phyloP scores from a whole-genome alignment of 1,284 basidiomycete genomes.

The Thecaphora frezii region DNA sequence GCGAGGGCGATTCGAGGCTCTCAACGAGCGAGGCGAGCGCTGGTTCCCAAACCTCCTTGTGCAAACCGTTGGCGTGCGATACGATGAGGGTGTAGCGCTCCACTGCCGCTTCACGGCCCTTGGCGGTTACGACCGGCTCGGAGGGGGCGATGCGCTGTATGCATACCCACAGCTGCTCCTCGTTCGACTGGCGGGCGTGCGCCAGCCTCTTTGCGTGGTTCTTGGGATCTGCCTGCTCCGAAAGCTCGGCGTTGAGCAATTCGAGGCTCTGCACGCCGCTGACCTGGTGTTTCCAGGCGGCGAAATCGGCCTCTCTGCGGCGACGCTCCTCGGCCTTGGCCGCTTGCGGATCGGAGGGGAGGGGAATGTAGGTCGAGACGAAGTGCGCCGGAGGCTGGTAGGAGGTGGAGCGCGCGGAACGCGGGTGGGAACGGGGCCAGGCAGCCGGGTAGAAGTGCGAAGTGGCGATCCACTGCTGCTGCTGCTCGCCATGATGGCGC shows the following conservation, averaged over 20 bases:
- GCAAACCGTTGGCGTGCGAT: conserved; percentile 78
- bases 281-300: conserved; percentile 11
- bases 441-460: conserved; percentile 76
- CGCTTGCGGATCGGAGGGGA: conserved; percentile 17
- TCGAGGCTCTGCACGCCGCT: conserved; percentile 10
- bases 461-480: conserved; percentile 62
- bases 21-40: conserved; percentile 63
- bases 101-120: not conserved
- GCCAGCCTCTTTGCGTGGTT: conserved; percentile 17
- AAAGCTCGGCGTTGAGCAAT: conserved; percentile 15
- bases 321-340: conserved; percentile 30
- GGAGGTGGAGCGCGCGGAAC: conserved; percentile 27
- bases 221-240: conserved; percentile 5
- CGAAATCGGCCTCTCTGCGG: conserved; percentile 29
- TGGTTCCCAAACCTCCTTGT: conserved; percentile 78
- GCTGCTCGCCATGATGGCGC: too few relatives aligned
- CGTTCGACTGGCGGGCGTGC: conserved; percentile 19
- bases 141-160: conserved; percentile 29
- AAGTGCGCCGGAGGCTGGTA: conserved; percentile 24
- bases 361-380: conserved; percentile 8
- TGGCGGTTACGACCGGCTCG: conserved; percentile 8
- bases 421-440: conserved; percentile 64
- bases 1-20: conserved; percentile 19
- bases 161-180: conserved; percentile 31
- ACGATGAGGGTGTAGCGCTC: conserved; percentile 67